Base-by-base conservation (phyloP, 305 asterid genomes). In the Plantago coronopus region DNA sequence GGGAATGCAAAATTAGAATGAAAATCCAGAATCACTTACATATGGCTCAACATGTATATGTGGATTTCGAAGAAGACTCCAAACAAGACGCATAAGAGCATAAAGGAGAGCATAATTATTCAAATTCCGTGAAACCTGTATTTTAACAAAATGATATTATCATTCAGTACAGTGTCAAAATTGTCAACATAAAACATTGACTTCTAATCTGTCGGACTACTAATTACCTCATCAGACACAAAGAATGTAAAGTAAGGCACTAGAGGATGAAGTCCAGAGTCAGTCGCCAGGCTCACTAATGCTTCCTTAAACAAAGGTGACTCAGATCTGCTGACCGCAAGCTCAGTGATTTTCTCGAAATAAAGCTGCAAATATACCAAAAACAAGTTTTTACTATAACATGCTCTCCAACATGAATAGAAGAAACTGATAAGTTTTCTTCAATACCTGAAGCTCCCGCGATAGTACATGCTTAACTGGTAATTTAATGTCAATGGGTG, bases 401-500 rank as follows among this genome's bases (percentile, higher is more conserved):
- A 68, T 59, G 46, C 62, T 45, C 65, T 54, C 55, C 22, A n/a
- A 61, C 48, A 21, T 17, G 65, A 62, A 38, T 44, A 37, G 57
- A 72, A 43, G n/a, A 66, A 67, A 65, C 57, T 57, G 67, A 19
- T 63, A 63, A 38, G 42, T 48, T 12, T 21, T 47, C 57, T 21
- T 46, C 53, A 63, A 64, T 79, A 94, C 99, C 99, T 94, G 97
- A 77, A 89, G 95, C 65, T 94, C 99, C 61, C 96, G 89, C 2
- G 99, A 87, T 66, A 94, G 83, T 14, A 89, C 95, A 64, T 94
- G 99, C 80, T 94, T 94, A 65, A 87, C 84, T 7, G 99, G 97
- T 67, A 87, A 81, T 72, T 84, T 94, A 70, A 94, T 76, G 69
- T 94, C 99, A 61, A 87, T 78, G 34, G 89, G 80, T 57, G 76